These are phyloP conservation scores for Spizellomyces sp. DNA, from an alignment of 192 early-diverging fungal genomes.

Conservation along the genomic window DNA sequence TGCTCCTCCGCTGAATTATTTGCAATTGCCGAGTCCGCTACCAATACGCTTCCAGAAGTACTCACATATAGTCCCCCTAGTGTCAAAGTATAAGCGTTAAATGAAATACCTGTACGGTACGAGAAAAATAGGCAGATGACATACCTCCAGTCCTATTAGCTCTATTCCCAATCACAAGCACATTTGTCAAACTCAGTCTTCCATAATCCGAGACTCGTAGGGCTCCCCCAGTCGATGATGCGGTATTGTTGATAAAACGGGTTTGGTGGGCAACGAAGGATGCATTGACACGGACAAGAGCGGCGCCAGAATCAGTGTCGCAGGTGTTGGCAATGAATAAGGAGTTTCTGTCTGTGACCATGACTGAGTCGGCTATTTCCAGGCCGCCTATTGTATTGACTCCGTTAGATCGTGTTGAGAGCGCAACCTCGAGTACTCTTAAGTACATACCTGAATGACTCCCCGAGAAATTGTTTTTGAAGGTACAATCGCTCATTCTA, in stretches of 20 bases:
- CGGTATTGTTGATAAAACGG: conserved; percentile 11
- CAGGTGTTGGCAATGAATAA: conserved; percentile 11
- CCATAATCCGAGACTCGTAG: not conserved
- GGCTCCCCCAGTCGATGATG: conserved; percentile 7
- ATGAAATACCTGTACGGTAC: not conserved
- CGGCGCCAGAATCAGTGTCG: conserved; percentile 13
- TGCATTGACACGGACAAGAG: conserved; percentile 5
- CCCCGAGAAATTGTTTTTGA: conserved; percentile 2
- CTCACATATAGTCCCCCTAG: not conserved
- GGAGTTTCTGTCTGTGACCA: not conserved
- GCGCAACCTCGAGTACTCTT: not conserved
- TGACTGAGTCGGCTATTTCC: conserved; percentile 18
- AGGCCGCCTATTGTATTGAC: not conserved
- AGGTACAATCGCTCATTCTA: not conserved
- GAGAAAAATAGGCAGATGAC: not conserved
- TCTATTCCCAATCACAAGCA: not conserved
- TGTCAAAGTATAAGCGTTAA: not conserved
- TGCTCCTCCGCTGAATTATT: not conserved
- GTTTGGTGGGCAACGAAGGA: not conserved
- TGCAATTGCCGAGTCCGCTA: not conserved
- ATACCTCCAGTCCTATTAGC: conserved; percentile 6
- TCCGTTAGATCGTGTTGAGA: not conserved
- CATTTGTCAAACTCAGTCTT: not conserved
- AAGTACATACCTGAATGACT: not conserved
- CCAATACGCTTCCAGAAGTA: not conserved